Base-by-base conservation (phyloP, 2,329 filamentous ascomycete species). In the Botrytis pseudocinerea region DNA sequence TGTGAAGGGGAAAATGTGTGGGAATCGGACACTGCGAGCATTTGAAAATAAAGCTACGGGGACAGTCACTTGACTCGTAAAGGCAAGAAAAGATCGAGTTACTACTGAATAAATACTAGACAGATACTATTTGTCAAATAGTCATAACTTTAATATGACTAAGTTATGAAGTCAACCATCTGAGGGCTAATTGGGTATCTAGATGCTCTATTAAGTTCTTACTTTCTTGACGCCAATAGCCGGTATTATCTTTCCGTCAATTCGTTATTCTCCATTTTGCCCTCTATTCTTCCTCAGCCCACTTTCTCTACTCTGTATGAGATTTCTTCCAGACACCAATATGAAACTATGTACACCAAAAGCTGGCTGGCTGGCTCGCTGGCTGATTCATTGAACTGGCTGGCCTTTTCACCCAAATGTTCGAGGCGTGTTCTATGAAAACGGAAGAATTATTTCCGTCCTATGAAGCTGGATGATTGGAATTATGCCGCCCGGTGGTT, bases 371-470 rank as follows among this genome's bases (percentile, higher is more conserved):
- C 62, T 48, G 62, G 42, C 42, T 44, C 35, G 18, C 62, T 54
- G 46, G 6, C 28, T 54, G 16, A 28, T 28, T 54, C 14, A 40
- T 14, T 28, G 25, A 42, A 2, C 22, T 40, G 32, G 60, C n/a
- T 54, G 16, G 25, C 51, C 69, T 64, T 40, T 63, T 25, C 8
- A 25, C 4, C 32, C 14, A 12, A 12, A 25, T 35, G 35, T 51
- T 71, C 69, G 69, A 71, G 46, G 28, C 46, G 48, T 51, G 32
- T 71, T 71, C 60, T 65, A 20, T 42, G n/a, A 40, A 68, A 57
- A 64, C 69, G 69, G 69, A 71, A 71, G 16, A 71, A 71, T 57
- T 65, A 57, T 65, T 71, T 71, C 69, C 69, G 28, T 71, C 69
- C 60, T 71, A 44, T 71, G 10, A 38, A 59, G 32, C 1, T 12